Conservation (phyloP, 352 stramenopile species). For the Peronospora farinosa region DNA sequence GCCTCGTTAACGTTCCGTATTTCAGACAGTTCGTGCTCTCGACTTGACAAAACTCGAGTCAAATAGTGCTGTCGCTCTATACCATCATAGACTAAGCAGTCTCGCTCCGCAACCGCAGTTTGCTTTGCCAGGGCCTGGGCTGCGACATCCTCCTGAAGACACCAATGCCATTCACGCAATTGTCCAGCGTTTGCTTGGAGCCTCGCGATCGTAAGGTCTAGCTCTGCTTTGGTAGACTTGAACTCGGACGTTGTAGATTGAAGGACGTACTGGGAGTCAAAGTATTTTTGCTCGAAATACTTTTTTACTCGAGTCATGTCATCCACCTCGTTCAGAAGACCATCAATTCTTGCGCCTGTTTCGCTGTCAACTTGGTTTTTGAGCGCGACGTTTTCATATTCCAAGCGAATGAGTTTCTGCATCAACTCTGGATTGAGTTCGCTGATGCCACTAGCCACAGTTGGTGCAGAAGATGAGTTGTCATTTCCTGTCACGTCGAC, state of each 20-base stretch:
- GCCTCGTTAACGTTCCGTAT: not conserved
- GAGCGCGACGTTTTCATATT: conserved; percentile 53
- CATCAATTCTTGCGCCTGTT: conserved; percentile 48
- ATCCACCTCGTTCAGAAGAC: conserved; percentile 49
- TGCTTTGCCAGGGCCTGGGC: conserved; percentile 6
- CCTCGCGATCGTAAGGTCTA: conserved; percentile 8
- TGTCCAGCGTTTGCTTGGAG: conserved; percentile 10
- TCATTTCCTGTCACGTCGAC: not conserved
- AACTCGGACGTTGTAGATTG: conserved; percentile 28
- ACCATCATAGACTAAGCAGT: conserved; percentile 7
- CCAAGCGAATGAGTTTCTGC: conserved; percentile 49
- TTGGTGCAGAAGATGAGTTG: conserved; percentile 2
- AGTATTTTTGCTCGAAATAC: conserved; percentile 67
- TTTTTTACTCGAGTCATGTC: conserved; percentile 56
- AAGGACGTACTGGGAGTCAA: conserved; percentile 35
- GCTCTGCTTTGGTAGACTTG: conserved; percentile 9
- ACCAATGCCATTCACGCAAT: conserved; percentile 7
- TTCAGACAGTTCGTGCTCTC: conserved; percentile 3
- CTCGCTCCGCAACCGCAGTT: not conserved
- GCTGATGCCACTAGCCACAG: conserved; percentile 32
- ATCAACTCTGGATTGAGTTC: conserved; percentile 68
- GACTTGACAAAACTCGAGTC: conserved; percentile 2
- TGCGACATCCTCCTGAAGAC: conserved; percentile 15
- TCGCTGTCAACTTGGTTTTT: conserved; percentile 46
- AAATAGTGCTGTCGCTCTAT: conserved; percentile 7